A percentile compares a stretch with the other conserved stretches of the same genome.
Conservation (phyloP, 2,329 filamentous ascomycete species). For the Pochonia chlamydosporia region DNA sequence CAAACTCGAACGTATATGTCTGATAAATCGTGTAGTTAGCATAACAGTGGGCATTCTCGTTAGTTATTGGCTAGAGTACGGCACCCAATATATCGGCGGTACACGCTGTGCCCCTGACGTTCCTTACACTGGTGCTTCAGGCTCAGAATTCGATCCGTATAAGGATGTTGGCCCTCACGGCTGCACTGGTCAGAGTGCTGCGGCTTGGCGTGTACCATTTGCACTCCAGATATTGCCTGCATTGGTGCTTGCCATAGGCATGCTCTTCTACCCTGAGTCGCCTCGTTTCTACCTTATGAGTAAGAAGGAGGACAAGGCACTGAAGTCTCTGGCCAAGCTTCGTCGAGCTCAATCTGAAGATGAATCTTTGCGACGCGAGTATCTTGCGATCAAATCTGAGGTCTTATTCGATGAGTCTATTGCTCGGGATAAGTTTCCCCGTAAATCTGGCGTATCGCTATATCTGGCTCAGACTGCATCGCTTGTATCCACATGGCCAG, state of each 20-base stretch:
- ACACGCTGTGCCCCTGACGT: conserved; percentile 40
- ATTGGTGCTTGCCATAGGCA: conserved; percentile 46
- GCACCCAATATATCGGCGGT: conserved; percentile 35
- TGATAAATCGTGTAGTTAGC: conserved; percentile 14
- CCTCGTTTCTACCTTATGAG: conserved; percentile 28
- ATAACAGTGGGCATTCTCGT: conserved; percentile 38
- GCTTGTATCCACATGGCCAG: conserved; percentile 22
- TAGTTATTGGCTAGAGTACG: conserved; percentile 37
- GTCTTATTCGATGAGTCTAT: conserved; percentile 28
- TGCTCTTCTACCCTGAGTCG: conserved; percentile 44
- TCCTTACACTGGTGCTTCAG: conserved; percentile 38
- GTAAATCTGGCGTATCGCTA: conserved; percentile 21
- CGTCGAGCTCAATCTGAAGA: conserved; percentile 26
- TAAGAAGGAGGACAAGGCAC: conserved; percentile 23
- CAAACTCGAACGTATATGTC: background rate
- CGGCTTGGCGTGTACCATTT: conserved; percentile 41
- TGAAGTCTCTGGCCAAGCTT: conserved; percentile 23
- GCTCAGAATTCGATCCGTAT: conserved; percentile 34
- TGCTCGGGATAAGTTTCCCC: conserved; percentile 21
- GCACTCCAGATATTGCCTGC: conserved; percentile 49
- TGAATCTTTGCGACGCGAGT: conserved; percentile 23
- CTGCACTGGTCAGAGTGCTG: conserved; percentile 37
- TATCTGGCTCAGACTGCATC: conserved; percentile 25
- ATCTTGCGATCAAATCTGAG: conserved; percentile 30
- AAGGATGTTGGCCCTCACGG: conserved; percentile 32